Base-by-base conservation (phyloP, 805 yeast genomes). In the Suhomyces kilbournensis region DNA sequence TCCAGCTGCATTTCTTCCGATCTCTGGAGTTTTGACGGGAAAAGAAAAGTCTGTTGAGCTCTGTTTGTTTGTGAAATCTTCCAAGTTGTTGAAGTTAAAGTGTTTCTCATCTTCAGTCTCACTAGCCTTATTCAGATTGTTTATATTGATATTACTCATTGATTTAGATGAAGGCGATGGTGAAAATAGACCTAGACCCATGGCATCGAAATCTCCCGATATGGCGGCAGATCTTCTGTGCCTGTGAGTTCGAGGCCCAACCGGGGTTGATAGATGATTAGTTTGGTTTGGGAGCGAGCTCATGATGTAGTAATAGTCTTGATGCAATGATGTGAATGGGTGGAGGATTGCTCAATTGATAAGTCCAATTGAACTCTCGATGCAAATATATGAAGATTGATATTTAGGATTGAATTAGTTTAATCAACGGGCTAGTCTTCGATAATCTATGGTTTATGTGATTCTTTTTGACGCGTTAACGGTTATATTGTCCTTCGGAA, bases 151-250 rank as follows among this genome's bases (percentile, higher is more conserved):
- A 22, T 51, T 51, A 34, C 47, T 49, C n/a, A 52, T 28, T 9
- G 53, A 52, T 20, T 48, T 43, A 14, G 45, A 42, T 20, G 30
- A 55, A 9, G 49, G 47, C n/a, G 68, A 63, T 3, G 72, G 68
- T 5, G 71, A 66, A 49, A 71, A 70, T 35, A 72, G 56, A 1
- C 77, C 77, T 35, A 71, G 56, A 6, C 76, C 78, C 47, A 64
- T 59, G 7, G 64, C 63, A 59, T 88, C 94, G 64, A 89, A 87
- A 65, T 90, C 96, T 3, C 94, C 94, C 7, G 94, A 87, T 6
- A 90, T 85, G 0, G 96, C 96, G 20, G 93, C 91, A 0, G 96
- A 90, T 49, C 97, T 74, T 61, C 89, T 81, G 62, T 90, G 97
- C 44, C 88, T 81, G 69, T 90, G 97, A 1, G 84, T 82, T 56